Conservation (phyloP, 768 basidiomycete species). For the Hydnomerulius pinastri region DNA sequence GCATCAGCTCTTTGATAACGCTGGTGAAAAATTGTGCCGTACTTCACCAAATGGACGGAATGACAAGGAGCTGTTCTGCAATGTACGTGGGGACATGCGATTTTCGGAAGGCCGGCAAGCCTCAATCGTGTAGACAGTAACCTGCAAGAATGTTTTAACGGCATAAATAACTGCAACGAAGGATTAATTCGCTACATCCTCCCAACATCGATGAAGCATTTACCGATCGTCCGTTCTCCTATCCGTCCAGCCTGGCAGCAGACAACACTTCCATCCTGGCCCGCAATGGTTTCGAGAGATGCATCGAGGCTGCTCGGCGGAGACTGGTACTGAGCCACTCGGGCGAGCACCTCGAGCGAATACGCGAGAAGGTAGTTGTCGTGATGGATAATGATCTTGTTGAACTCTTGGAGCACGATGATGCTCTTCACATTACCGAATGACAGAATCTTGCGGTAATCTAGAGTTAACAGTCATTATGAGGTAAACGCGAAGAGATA, state of each 20-base stretch:
- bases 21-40: conserved; percentile 20
- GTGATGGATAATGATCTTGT: conserved; percentile 68
- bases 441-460: conserved; percentile 58
- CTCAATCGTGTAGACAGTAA: conserved; percentile 63
- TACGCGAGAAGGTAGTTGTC: conserved; percentile 63
- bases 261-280: conserved; percentile 53
- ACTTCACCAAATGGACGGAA: conserved; percentile 74
- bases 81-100: conserved; percentile 37
- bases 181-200: not conserved
- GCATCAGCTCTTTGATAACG: no score
- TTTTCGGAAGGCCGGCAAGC: conserved; percentile 44
- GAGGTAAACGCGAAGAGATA: not conserved
- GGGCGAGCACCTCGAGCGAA: conserved; percentile 69
- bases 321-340: conserved; percentile 52
- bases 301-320: conserved; percentile 50
- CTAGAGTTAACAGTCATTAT: conserved; percentile 35
- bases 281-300: conserved; percentile 62
- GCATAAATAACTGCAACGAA: conserved; percentile 62
- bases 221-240: conserved; percentile 58
- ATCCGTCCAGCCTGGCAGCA: conserved; percentile 61
- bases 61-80: conserved; percentile 32
- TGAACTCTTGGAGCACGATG: conserved; percentile 58
- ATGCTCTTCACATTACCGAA: conserved; percentile 53
- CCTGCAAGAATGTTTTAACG: conserved; percentile 59
- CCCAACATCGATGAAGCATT: conserved; percentile 25